Percentiles rank a stretch among this genome's conserved stretches.
phyloP scores from a whole-genome alignment of 169 alveolate species.

The Plasmodium fragile region DNA sequence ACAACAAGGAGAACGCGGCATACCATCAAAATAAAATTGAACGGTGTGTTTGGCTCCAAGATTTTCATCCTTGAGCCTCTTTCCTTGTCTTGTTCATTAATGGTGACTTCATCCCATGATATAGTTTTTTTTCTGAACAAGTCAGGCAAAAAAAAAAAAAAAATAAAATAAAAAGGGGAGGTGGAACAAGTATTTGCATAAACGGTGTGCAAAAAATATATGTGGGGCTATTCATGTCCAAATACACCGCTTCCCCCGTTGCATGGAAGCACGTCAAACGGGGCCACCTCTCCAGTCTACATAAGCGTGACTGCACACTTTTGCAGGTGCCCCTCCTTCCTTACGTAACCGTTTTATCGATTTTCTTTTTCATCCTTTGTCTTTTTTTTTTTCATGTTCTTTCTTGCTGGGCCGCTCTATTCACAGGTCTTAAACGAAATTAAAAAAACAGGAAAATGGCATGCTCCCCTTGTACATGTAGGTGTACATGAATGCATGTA shows the following conservation, averaged over 20 bases:
- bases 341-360: slow-evolving; percentile 55
- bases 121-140: slow-evolving; percentile 78
- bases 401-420: neutral
- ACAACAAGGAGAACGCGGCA: neutral
- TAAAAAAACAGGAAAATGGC: neutral
- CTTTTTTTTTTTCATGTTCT: slow-evolving; percentile 31
- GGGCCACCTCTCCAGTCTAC: neutral
- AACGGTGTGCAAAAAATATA: neutral
- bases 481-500: neutral
- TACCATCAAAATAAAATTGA: slow-evolving; percentile 81
- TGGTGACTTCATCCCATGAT: slow-evolving; percentile 89
- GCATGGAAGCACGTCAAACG: neutral
- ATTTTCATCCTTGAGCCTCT: slow-evolving; percentile 89
- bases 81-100: slow-evolving; percentile 89
- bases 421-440: neutral
- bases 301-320: neutral
- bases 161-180: neutral
- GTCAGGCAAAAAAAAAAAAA: slow-evolving; percentile 22
- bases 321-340: neutral
- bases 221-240: neutral
- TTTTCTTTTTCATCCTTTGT: slow-evolving; percentile 74
- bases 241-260: neutral
- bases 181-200: neutral
- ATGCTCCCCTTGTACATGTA: slow-evolving; percentile 32
- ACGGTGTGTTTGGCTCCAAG: slow-evolving; percentile 89